phyloP scores from a whole-genome alignment of 176 grass and related monocot species.

The Avena atlantica region DNA sequence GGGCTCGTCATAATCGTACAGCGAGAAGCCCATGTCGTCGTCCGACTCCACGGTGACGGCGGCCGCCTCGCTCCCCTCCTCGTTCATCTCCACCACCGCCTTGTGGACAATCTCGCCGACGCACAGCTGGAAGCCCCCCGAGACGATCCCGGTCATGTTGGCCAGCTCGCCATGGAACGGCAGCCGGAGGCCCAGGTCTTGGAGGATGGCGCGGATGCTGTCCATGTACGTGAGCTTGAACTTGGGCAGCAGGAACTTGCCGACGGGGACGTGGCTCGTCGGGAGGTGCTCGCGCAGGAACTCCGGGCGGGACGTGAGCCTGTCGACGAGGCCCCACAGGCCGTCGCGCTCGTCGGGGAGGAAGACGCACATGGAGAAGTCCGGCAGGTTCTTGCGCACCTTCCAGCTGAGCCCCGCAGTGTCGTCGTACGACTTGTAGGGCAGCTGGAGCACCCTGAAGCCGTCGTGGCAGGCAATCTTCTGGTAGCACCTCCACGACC shows the following conservation, averaged over 20 bases:
- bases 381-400: not conserved
- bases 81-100: conserved; percentile 39
- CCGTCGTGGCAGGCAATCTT: conserved; percentile 27
- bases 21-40: not conserved
- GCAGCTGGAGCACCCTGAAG: conserved; percentile 39
- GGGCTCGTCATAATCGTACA: not conserved
- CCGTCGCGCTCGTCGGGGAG: conserved; percentile 38
- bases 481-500: not conserved
- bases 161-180: not conserved
- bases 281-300: conserved; percentile 38
- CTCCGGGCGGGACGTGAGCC: not conserved
- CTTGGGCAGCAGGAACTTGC: conserved; percentile 46
- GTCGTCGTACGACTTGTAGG: not conserved
- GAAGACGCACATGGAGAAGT: conserved; percentile 53
- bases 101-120: conserved; percentile 27
- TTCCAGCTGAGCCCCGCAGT: not conserved
- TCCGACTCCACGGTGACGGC: not conserved
- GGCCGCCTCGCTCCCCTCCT: conserved; percentile 37
- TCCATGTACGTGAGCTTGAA: conserved; percentile 37
- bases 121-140: not conserved
- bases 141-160: conserved; percentile 28
- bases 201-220: not conserved
- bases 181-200: not conserved
- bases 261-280: not conserved
- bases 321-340: not conserved